Percentiles rank a stretch among this genome's conserved stretches.
These are phyloP conservation scores for Pleoardoris graminearum DNA, from an alignment of 2,329 filamentous ascomycete species.

Conservation along the genomic window DNA sequence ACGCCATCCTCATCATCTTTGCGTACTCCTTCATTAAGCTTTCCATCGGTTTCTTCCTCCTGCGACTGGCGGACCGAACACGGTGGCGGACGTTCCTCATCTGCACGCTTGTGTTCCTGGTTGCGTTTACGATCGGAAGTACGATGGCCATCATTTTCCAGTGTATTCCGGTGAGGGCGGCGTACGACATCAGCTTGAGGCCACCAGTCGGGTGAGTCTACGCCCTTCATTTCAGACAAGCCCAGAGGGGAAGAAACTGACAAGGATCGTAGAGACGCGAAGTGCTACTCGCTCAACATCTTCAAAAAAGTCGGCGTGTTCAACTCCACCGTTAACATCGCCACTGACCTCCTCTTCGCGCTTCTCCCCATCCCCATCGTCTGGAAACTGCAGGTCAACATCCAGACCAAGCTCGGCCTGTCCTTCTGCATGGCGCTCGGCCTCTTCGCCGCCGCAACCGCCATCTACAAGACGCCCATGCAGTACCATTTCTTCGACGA, in stretches of 20 bases:
- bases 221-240: background rate
- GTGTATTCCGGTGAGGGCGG: slow-evolving; percentile 47
- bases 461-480: slow-evolving; percentile 28
- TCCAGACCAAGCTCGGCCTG: slow-evolving; percentile 45
- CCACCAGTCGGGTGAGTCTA: slow-evolving; percentile 22
- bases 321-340: slow-evolving; percentile 49
- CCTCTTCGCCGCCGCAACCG: slow-evolving; percentile 38
- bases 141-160: slow-evolving; percentile 31
- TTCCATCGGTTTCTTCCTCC: slow-evolving; percentile 53
- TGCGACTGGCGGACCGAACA: slow-evolving; percentile 46
- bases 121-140: slow-evolving; percentile 32
- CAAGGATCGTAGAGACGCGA: slow-evolving; percentile 15
- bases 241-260: background rate
- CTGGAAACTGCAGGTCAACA: slow-evolving; percentile 47
- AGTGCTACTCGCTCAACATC: slow-evolving; percentile 40
- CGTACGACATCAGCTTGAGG: slow-evolving; percentile 45
- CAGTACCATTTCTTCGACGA: slow-evolving; percentile 37
- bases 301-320: slow-evolving; percentile 53
- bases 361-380: slow-evolving; percentile 50
- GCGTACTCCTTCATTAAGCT: slow-evolving; percentile 53
- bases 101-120: slow-evolving; percentile 36
- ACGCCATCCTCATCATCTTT: slow-evolving; percentile 54
- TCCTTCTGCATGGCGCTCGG: slow-evolving; percentile 42
- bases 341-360: slow-evolving; percentile 48
- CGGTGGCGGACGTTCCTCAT: slow-evolving; percentile 47